Evolutionary conservation across 768 basidiomycete species (phyloP).

Genomic region (Lactarius deliciosus): DNA sequence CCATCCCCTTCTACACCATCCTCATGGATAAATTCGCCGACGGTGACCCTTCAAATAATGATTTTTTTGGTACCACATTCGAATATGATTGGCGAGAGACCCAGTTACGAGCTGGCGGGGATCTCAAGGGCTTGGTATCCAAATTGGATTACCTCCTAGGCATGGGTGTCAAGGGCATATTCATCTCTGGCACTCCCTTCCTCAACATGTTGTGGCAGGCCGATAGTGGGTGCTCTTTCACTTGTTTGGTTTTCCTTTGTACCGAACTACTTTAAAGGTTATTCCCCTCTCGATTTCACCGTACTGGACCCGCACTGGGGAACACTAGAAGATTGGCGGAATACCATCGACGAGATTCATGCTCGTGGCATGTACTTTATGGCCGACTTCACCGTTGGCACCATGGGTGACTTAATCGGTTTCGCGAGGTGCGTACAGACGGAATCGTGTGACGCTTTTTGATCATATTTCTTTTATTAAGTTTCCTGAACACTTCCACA

Average conservation of each 20-base stretch:
- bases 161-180: slow-evolving; percentile 83
- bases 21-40: slow-evolving; percentile 94
- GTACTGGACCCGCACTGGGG: slow-evolving; percentile 94
- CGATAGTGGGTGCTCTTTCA: slow-evolving; percentile 64
- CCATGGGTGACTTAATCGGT: slow-evolving; percentile 85
- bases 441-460: slow-evolving; percentile 15
- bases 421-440: slow-evolving; percentile 66
- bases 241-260: slow-evolving; percentile 11
- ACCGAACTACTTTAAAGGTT: slow-evolving; percentile 51
- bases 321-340: slow-evolving; percentile 74
- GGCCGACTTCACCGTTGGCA: slow-evolving; percentile 92
- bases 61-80: slow-evolving; percentile 76
- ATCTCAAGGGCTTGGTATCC: slow-evolving; percentile 72
- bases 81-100: slow-evolving; percentile 89
- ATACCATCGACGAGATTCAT: slow-evolving; percentile 75
- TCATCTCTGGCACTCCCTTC: slow-evolving; percentile 91
- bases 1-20: slow-evolving; percentile 74
- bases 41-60: slow-evolving; percentile 89
- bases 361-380: slow-evolving; percentile 86
- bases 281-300: slow-evolving; percentile 89
- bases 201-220: slow-evolving; percentile 97
- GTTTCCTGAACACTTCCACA: slow-evolving; percentile 74
- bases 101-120: slow-evolving; percentile 86
- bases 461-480: slow-evolving; percentile 35
- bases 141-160: slow-evolving; percentile 86